Base-by-base conservation (phyloP, 306 rosid species). In the Biancaea sappan region DNA sequence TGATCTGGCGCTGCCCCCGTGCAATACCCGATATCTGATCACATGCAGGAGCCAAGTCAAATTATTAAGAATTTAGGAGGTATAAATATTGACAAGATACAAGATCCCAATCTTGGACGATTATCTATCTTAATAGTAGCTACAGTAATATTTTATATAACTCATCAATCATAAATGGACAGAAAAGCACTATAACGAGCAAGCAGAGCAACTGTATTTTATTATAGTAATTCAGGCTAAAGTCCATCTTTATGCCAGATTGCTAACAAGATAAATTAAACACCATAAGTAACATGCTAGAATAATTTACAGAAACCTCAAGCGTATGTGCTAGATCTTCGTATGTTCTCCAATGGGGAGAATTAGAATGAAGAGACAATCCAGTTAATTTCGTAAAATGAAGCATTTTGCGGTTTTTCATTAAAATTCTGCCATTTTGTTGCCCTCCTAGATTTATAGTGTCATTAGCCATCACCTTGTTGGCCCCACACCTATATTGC, bases 1-100 rank as follows among this genome's bases (percentile, higher is more conserved):
- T 83, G 25, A 95, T 84, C 73, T 92, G 98, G 38, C 97, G 91
- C 80, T 95, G 99, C 3, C 97, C 84, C 53, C 91, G 86, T 0
- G 82, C 71, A 19, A 92, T 83, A 32, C 83, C 74, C 9, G 87
- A 87, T 81, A 95, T 79, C 99, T 95, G 87, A 68, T 52, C 18
- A 54, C 65, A 85, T 54, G 73, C 0, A 64, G 47, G 3, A 62
- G 56, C 21, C 79, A 51, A 40, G 19, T 34, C 46, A 28, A 37
- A 68, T 43, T 13, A 77, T 21, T 22, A 41, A 76, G 63, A 74
- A 70, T 31, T 18, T 16, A n/a, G 3, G 51, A 44, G 15, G 41
- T 6, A 4, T 28, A 59, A 4, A 56, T 5, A n/a, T 6, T n/a
- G 9, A n/a, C 2, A 11, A 56, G 66, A 60, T 40, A 60, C 9